Conservation (phyloP, 1,284 basidiomycete genomes). For the Ganoderma multipileum region DNA sequence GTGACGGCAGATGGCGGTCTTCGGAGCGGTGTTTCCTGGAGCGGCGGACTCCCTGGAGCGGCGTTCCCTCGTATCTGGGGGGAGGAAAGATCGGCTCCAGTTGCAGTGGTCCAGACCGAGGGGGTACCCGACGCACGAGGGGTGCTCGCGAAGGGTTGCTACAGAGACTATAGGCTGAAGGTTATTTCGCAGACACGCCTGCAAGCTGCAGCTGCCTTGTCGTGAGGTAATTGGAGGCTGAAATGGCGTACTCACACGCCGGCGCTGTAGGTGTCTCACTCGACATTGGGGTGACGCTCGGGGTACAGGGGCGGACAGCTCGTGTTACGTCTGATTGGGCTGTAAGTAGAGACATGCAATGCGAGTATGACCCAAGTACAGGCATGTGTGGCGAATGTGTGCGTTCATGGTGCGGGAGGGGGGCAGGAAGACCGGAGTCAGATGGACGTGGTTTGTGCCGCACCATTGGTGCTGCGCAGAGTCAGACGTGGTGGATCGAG, state of each 20-base stretch:
- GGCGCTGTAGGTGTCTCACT: background rate
- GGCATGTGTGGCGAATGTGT: background rate
- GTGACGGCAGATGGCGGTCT: background rate
- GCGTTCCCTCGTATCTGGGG: slow-evolving; percentile 14
- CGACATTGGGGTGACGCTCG: background rate
- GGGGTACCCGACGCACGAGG: slow-evolving; percentile 16
- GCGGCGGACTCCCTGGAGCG: background rate
- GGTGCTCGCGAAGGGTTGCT: slow-evolving; percentile 3
- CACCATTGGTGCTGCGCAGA: background rate
- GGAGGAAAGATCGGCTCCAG: background rate
- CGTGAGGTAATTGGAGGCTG: background rate
- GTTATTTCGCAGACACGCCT: slow-evolving; percentile 11
- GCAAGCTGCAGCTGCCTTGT: background rate
- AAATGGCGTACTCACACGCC: slow-evolving; percentile 2
- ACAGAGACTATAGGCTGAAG: slow-evolving; percentile 23
- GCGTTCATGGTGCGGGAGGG: background rate
- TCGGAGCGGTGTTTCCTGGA: background rate
- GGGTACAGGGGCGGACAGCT: slow-evolving; percentile 10
- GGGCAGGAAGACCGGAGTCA: background rate
- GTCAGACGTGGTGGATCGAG: background rate
- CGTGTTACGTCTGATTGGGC: background rate
- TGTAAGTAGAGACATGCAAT: background rate
- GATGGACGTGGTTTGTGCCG: background rate
- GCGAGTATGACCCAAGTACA: background rate
- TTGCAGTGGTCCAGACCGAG: slow-evolving; percentile 3